Percentiles rank a stretch among this genome's conserved stretches.
phyloP scores from a whole-genome alignment of 208 protist species.

The Leishmania guyanensis region DNA sequence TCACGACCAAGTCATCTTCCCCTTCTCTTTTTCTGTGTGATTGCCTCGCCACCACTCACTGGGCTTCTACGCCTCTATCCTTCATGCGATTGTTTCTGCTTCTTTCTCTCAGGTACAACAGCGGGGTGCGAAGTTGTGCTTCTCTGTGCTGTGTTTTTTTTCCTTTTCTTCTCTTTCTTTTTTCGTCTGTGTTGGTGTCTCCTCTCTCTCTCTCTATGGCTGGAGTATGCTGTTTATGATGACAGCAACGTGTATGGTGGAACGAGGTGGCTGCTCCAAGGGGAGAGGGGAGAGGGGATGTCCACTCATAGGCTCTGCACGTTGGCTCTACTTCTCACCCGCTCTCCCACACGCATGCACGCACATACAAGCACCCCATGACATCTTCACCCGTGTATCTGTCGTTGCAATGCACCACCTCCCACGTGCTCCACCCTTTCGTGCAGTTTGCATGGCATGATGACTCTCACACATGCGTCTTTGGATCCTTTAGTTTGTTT shows the following conservation, averaged over 20 bases:
- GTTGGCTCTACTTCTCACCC: not conserved
- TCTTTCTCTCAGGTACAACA: not conserved
- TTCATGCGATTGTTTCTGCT: not conserved
- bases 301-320: not conserved
- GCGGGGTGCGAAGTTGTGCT: not conserved
- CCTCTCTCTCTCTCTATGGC: not conserved
- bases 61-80: not conserved
- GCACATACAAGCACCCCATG: not conserved
- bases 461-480: constrained; percentile 6
- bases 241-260: not conserved
- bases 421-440: not conserved
- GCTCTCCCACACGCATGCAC: not conserved
- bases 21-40: not conserved
- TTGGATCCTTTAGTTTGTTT: constrained; percentile 9
- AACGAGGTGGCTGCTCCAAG: not conserved
- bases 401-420: not conserved
- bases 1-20: not conserved
- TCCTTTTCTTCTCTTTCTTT: not conserved
- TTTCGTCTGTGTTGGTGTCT: not conserved
- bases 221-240: not conserved
- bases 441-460: not conserved
- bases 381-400: not conserved
- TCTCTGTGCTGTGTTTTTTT: constrained; percentile 6
- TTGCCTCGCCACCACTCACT: not conserved
- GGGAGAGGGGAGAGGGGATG: not conserved